A percentile compares a stretch with the other conserved stretches of the same genome.
Conservation (phyloP, 805 yeast genomes). For the Saccharomycopsis guyanensis region DNA sequence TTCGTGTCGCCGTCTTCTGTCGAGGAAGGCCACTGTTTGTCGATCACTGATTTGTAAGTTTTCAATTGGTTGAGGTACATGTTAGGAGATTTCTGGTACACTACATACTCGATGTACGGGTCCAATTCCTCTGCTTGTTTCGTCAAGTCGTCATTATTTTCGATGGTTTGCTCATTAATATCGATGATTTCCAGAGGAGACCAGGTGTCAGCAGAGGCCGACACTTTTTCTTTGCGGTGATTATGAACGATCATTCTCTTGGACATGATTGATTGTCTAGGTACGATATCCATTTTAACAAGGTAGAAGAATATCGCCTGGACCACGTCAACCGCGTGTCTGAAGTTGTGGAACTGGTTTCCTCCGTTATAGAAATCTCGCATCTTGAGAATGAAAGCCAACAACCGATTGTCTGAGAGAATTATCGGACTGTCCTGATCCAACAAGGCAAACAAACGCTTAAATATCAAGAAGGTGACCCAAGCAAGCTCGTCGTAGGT, state of each 20-base stretch:
- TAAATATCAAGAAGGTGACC: conserved; percentile 50
- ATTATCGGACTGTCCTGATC: conserved; percentile 20
- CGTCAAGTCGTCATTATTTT: conserved; percentile 21
- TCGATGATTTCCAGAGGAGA: neutral
- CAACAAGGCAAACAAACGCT: conserved; percentile 32
- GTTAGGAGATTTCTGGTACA: conserved; percentile 15
- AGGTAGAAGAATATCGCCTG: conserved; percentile 78
- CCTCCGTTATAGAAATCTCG: conserved; percentile 77
- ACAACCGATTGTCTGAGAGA: conserved; percentile 39
- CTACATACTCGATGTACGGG: conserved; percentile 16
- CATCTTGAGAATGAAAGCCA: conserved; percentile 55
- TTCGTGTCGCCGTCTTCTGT: neutral
- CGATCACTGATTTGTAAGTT: conserved; percentile 11
- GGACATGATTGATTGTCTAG: conserved; percentile 16
- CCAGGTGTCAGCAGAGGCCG: neutral
- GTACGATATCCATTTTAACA: conserved; percentile 25
- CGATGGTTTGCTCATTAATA: conserved; percentile 18
- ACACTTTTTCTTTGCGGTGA: neutral
- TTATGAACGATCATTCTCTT: conserved; percentile 14
- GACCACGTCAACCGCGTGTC: conserved; percentile 92
- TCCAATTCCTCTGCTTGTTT: conserved; percentile 20
- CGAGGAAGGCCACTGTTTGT: conserved; percentile 6
- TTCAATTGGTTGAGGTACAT: conserved; percentile 14
- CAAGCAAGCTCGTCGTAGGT: conserved; percentile 57
- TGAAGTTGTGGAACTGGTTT: conserved; percentile 89